Evolutionary conservation across 176 grass and related monocot species (phyloP).

Genomic region (Musa acuminata): DNA sequence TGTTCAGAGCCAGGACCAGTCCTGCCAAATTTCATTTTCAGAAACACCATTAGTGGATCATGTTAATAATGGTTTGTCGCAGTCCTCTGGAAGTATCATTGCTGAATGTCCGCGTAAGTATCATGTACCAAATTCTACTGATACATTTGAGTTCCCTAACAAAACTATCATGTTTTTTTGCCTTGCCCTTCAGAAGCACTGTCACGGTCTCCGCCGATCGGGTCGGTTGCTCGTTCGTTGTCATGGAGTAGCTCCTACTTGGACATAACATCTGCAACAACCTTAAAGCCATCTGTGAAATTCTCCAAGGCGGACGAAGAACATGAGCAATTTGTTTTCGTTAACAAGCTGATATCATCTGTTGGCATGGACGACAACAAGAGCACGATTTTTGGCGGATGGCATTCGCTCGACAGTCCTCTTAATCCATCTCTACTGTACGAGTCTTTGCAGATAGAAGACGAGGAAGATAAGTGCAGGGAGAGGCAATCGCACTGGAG

Average conservation of each 20-base stretch:
- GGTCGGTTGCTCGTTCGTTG: conserved; percentile 64
- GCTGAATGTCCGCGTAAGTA: conserved; percentile 62
- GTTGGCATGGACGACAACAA: conserved; percentile 37
- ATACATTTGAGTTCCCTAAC: conserved; percentile 1
- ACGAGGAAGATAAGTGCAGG: conserved; percentile 23
- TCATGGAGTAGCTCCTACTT: conserved; percentile 46
- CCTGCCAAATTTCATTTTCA: conserved; percentile 65
- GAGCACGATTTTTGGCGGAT: neutral
- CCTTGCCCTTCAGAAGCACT: conserved; percentile 44
- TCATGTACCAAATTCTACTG: conserved; percentile 11
- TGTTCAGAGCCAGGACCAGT: conserved; percentile 43
- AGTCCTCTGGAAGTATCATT: conserved; percentile 38
- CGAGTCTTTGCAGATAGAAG: conserved; percentile 30
- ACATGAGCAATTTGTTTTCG: conserved; percentile 47
- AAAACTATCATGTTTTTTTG: conserved; percentile 17
- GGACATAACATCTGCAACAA: conserved; percentile 59
- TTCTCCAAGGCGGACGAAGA: conserved; percentile 87
- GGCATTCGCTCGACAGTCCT: conserved; percentile 43
- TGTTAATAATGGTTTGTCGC: conserved; percentile 33
- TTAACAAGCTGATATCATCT: conserved; percentile 50
- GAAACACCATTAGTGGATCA: conserved; percentile 49
- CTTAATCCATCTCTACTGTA: conserved; percentile 47
- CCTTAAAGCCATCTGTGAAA: conserved; percentile 57
- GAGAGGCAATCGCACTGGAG: conserved; percentile 36
- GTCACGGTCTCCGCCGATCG: conserved; percentile 69